Evolutionary conservation across 208 protist species (phyloP), one percentile per base, ranked within the genome.

Genomic region (Crithidia brevicula): DNA sequence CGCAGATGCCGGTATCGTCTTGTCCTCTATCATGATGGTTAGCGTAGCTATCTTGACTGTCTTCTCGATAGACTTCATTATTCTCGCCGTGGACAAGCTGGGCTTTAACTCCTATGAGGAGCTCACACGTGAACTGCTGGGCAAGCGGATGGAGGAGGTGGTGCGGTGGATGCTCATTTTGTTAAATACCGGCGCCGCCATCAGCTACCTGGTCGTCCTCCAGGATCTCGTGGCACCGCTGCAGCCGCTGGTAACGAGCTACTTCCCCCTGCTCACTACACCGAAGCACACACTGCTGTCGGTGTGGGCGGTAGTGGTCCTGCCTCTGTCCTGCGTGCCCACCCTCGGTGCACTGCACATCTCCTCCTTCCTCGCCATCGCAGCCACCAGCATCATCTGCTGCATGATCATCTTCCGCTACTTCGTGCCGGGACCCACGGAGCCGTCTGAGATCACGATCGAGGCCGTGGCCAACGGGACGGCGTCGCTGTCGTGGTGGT

Each of bases 71-170:
- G 84, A 93, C 69, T 93, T 75, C 72, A 85, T 93, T 30, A 58
- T 91, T 15, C 31, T 86, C 16, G 57, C 49, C 13, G 68, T 93
- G 1, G 85, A 93, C 22, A 87, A 85, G 49, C 30, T 93, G 0
- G 80, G 83, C 7, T 69, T 83, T 31, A 89, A 93, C 67, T 89
- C 82, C 16, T 93, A 93, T 60, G 88, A 93, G 59, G 80, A 88
- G 52, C 74, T 93, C 50, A 89, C 83, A 36, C 63, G 85, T n/a
- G 68, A 83, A 49, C 60, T 93, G 50, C 74, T 90, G 1, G 88
- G 88, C 18, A 59, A 47, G 13, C 68, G 58, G 3, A 61, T 66
- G 3, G 82, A 88, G 46, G 82, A 89, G 40, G 13, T 88, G 2
- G 64, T 88, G 9, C 88, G 88, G 1, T 83, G 77, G 70, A 88